Percentiles rank a stretch among this genome's conserved stretches.
Conservation (phyloP, 1,284 basidiomycete species). For the Macrocystidia cucumis region DNA sequence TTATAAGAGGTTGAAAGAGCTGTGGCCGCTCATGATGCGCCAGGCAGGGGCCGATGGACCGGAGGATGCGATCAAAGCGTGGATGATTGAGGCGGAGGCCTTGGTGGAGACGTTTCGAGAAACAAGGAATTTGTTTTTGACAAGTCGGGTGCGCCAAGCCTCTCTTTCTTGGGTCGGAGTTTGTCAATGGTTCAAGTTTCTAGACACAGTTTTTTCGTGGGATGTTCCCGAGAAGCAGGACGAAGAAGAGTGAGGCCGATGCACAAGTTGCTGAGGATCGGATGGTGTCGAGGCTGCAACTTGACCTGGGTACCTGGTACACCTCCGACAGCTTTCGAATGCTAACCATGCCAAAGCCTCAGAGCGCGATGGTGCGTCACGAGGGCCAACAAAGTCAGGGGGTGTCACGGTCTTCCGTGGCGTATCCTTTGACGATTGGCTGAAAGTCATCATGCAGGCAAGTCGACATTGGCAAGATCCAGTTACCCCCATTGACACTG, state of each 20-base stretch:
- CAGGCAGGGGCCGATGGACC: conserved; percentile 18
- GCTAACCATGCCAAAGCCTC: neutral
- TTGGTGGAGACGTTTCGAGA: conserved; percentile 86
- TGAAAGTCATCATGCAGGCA: conserved; percentile 81
- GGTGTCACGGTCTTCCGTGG: conserved; percentile 69
- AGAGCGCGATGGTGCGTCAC: conserved; percentile 41
- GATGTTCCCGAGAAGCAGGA: conserved; percentile 49
- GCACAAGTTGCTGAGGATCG: too few relatives aligned
- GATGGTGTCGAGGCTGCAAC: conserved; percentile 69
- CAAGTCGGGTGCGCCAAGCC: conserved; percentile 50
- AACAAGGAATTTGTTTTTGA: conserved; percentile 77
- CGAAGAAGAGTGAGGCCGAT: conserved; percentile 45
- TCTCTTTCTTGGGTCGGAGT: neutral
- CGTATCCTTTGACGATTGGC: conserved; percentile 83
- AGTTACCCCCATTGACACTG: neutral
- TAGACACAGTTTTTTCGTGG: conserved; percentile 50
- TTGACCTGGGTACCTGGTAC: conserved; percentile 54
- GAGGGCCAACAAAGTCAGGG: conserved; percentile 25
- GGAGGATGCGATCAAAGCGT: conserved; percentile 47
- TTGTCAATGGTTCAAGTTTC: conserved; percentile 2
- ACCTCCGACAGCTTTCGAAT: conserved; percentile 2
- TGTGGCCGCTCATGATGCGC: conserved; percentile 18
- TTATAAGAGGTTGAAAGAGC: conserved; percentile 39
- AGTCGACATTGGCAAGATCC: conserved; percentile 11
- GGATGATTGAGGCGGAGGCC: conserved; percentile 80